phyloP scores from a whole-genome alignment of 176 grass and related monocot species.

The Alopecurus myosuroides region DNA sequence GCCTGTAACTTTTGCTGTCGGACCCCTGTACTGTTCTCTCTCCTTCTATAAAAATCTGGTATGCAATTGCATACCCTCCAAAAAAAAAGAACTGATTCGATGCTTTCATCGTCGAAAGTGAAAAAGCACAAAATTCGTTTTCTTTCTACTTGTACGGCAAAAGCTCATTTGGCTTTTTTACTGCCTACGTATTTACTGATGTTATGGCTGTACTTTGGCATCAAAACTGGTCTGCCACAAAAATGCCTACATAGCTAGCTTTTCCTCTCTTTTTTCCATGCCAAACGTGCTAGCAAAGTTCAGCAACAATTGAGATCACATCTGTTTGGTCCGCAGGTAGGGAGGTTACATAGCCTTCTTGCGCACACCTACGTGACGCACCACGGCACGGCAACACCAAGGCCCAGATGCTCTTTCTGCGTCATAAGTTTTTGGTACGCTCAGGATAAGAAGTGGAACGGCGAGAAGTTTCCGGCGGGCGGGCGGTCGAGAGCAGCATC shows the following conservation, averaged over 20 bases:
- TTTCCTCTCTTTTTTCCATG: not conserved
- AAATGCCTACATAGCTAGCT: not conserved
- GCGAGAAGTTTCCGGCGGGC: not conserved
- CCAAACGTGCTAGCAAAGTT: too few relatives aligned
- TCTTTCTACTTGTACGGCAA: not conserved
- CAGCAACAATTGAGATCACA: not conserved
- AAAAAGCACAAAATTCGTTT: not conserved
- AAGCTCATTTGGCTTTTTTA: not conserved
- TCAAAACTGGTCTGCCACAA: not conserved
- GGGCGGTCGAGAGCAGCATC: not conserved
- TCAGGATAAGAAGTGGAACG: not conserved
- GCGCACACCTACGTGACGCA: not conserved
- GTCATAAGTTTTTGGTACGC: not conserved
- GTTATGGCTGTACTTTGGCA: not conserved
- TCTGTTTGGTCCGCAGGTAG: not conserved
- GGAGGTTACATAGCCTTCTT: not conserved
- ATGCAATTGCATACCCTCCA: too few relatives aligned
- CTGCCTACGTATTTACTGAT: not conserved
- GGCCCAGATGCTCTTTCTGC: not conserved
- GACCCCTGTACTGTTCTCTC: too few relatives aligned
- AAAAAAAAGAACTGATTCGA: not conserved
- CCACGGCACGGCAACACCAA: not conserved
- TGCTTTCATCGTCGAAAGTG: not conserved
- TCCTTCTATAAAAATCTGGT: too few relatives aligned
- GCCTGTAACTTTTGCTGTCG: too few relatives aligned